These are phyloP conservation scores for Zygotorulaspora mrakii DNA, from an alignment of 1,139 yeast genomes.

Conservation along the genomic window DNA sequence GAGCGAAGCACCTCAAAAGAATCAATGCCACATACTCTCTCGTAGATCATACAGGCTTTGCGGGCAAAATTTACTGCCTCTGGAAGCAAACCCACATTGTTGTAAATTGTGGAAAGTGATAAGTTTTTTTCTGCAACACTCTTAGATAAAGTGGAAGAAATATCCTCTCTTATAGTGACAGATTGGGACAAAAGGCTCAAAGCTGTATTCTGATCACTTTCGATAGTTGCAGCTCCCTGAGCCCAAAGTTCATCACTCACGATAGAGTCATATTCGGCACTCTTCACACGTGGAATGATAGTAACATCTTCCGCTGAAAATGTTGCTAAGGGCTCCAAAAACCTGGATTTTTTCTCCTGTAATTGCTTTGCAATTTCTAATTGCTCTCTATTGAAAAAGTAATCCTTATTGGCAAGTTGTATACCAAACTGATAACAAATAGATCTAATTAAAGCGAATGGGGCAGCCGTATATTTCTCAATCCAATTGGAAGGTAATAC, in stretches of 20 bases:
- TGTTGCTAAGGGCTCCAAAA: constrained; percentile 36
- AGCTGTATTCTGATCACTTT: constrained; percentile 45
- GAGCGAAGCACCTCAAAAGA: constrained; percentile 71
- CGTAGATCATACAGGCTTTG: constrained; percentile 68
- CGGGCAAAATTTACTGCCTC: constrained; percentile 70
- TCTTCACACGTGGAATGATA: constrained; percentile 71
- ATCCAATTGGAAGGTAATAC: constrained; percentile 51
- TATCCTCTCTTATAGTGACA: constrained; percentile 71
- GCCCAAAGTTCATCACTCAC: constrained; percentile 78
- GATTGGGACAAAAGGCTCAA: constrained; percentile 64
- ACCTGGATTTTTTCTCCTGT: constrained; percentile 40
- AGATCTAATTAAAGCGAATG: constrained; percentile 59
- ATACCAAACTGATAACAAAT: constrained; percentile 78
- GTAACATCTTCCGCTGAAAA: constrained; percentile 63
- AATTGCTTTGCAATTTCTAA: constrained; percentile 41
- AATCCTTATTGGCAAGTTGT: constrained; percentile 59
- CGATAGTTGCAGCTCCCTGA: constrained; percentile 54
- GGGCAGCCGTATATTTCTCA: constrained; percentile 34
- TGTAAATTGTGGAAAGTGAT: constrained; percentile 61
- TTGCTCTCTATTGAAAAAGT: constrained; percentile 43
- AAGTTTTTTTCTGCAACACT: constrained; percentile 73
- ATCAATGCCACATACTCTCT: constrained; percentile 78
- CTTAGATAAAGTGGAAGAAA: constrained; percentile 75
- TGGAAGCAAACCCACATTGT: constrained; percentile 52
- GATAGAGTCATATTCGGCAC: constrained; percentile 60